Percentiles rank a stretch among this genome's conserved stretches.
Conservation (phyloP, 2,329 filamentous ascomycete genomes). For the Madurella fahalii region DNA sequence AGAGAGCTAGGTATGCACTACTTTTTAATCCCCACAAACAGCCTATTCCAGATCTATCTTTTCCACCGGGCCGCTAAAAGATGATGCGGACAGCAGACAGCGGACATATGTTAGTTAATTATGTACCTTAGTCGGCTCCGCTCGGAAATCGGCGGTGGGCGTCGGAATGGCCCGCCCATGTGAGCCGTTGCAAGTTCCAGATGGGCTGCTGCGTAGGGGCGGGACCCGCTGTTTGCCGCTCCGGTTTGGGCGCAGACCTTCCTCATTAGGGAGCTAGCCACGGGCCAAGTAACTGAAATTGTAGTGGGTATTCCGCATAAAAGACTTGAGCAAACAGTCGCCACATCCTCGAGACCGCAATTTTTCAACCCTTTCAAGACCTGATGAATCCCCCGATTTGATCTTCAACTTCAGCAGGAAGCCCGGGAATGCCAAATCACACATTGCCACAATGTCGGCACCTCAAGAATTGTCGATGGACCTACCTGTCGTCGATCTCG, state of each 20-base stretch:
- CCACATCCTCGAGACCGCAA: too few relatives aligned
- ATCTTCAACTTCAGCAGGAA: neutral
- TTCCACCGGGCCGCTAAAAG: too few relatives aligned
- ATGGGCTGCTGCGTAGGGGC: neutral
- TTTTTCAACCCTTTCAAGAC: neutral
- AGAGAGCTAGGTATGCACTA: too few relatives aligned
- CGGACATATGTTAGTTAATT: too few relatives aligned
- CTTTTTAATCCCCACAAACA: too few relatives aligned
- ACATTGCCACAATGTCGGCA: neutral
- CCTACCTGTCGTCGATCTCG: slow-evolving; percentile 56
- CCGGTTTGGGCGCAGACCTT: slow-evolving; percentile 9
- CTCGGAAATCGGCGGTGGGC: slow-evolving; percentile 17
- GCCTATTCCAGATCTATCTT: too few relatives aligned
- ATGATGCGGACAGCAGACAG: too few relatives aligned
- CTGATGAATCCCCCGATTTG: neutral
- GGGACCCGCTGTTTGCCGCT: slow-evolving; percentile 4
- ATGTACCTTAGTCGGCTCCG: neutral
- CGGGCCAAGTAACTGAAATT: slow-evolving; percentile 3
- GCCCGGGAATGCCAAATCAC: neutral
- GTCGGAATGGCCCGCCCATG: slow-evolving; percentile 4
- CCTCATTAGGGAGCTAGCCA: slow-evolving; percentile 5
- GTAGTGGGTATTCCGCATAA: too few relatives aligned
- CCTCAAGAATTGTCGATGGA: slow-evolving; percentile 42
- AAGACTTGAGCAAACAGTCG: too few relatives aligned
- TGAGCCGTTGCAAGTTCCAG: neutral